A percentile compares a stretch with the other conserved stretches of the same genome.
Conservation (phyloP, 176 grass and related monocot genomes). For the Cocos nucifera region DNA sequence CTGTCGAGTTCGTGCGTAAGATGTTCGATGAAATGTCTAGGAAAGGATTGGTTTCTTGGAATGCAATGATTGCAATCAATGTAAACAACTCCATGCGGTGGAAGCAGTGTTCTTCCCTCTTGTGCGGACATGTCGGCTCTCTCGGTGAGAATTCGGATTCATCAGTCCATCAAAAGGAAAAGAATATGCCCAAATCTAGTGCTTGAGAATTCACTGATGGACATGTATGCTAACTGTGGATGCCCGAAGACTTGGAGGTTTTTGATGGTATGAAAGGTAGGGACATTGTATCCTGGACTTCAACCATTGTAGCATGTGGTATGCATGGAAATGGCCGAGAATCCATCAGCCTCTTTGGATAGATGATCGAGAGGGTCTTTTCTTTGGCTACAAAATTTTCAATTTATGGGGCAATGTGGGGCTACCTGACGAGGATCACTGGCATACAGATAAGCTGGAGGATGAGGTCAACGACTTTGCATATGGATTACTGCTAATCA, state of each 20-base stretch:
- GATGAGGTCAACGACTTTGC: too few relatives aligned
- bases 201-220: slow-evolving; percentile 67
- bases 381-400: too few relatives aligned
- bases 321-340: slow-evolving; percentile 49
- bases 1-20: slow-evolving; percentile 19
- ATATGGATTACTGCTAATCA: too few relatives aligned
- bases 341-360: slow-evolving; percentile 50
- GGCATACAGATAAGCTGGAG: too few relatives aligned
- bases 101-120: slow-evolving; percentile 64
- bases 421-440: too few relatives aligned
- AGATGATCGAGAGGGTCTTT: slow-evolving; percentile 11
- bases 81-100: slow-evolving; percentile 39
- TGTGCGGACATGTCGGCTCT: slow-evolving; percentile 60
- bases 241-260: slow-evolving; percentile 46
- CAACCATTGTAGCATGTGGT: slow-evolving; percentile 62
- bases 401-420: too few relatives aligned
- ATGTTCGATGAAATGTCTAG: slow-evolving; percentile 48
- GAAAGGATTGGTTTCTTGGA: slow-evolving; percentile 54
- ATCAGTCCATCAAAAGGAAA: slow-evolving; percentile 42
- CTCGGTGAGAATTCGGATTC: slow-evolving; percentile 43
- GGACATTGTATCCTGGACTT: slow-evolving; percentile 71
- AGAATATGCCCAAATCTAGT: too few relatives aligned
- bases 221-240: slow-evolving; percentile 70
- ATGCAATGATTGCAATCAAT: slow-evolving; percentile 69
- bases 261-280: slow-evolving; percentile 44